A percentile compares a stretch with the other conserved stretches of the same genome.
These are phyloP conservation scores for Linnemannia exigua DNA, from an alignment of 192 early-diverging fungal species.

Conservation along the genomic window DNA sequence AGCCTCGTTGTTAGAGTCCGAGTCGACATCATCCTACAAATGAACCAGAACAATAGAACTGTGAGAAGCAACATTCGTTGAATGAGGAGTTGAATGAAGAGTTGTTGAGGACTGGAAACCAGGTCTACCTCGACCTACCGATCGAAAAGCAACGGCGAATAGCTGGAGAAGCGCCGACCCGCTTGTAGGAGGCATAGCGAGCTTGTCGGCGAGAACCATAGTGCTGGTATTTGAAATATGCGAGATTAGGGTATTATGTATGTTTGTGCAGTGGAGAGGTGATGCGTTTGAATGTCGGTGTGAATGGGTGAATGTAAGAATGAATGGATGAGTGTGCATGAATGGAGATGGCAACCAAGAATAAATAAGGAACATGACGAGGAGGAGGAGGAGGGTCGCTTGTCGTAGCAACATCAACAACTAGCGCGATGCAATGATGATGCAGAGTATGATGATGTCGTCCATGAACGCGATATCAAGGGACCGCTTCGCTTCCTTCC, in stretches of 20 bases:
- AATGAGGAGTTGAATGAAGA: background rate
- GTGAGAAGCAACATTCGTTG: background rate
- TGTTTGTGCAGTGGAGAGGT: background rate
- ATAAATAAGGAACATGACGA: background rate
- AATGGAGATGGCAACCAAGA: background rate
- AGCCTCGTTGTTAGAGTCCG: background rate
- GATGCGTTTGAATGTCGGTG: background rate
- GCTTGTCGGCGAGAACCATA: background rate
- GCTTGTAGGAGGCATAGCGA: background rate
- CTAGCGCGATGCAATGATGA: background rate
- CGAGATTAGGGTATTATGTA: background rate
- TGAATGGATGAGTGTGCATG: background rate
- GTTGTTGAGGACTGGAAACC: background rate
- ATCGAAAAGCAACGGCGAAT: slow-evolving; percentile 18
- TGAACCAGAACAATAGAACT: background rate
- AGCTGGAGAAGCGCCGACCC: slow-evolving; percentile 19
- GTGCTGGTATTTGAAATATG: background rate
- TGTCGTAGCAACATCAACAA: background rate
- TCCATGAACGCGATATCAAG: background rate
- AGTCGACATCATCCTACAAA: slow-evolving; percentile 2
- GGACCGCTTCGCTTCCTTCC: too few species aligned
- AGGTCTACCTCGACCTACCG: background rate
- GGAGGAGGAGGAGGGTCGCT: background rate
- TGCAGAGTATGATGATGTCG: too few species aligned
- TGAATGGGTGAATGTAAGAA: background rate